These are phyloP conservation scores for Apiotrichum domesticum DNA, from an alignment of 1,284 basidiomycete genomes.

Conservation along the genomic window DNA sequence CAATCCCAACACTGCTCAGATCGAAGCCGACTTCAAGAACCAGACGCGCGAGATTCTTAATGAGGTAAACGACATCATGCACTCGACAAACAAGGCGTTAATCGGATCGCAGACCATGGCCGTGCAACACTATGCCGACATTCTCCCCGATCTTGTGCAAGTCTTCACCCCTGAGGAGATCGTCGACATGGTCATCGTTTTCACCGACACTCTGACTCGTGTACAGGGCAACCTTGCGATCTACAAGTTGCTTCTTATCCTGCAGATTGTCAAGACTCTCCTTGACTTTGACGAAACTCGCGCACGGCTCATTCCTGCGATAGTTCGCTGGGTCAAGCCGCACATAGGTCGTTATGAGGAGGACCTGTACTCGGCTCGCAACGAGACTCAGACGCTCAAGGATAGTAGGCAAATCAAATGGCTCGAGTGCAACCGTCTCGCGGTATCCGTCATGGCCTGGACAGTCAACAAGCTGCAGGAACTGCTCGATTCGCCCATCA, in stretches of 20 bases:
- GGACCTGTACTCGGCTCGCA: slow-evolving; percentile 16
- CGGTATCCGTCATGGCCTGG: slow-evolving; percentile 65
- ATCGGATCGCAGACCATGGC: slow-evolving; percentile 94
- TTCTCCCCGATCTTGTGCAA: slow-evolving; percentile 77
- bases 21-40: slow-evolving; percentile 77
- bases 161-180: slow-evolving; percentile 75
- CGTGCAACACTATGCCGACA: slow-evolving; percentile 87
- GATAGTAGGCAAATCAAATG: slow-evolving; percentile 76
- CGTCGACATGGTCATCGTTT: slow-evolving; percentile 72
- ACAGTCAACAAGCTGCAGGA: slow-evolving; percentile 86
- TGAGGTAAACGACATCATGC: slow-evolving; percentile 86
- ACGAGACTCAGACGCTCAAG: slow-evolving; percentile 44
- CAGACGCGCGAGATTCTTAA: slow-evolving; percentile 69
- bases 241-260: slow-evolving; percentile 89
- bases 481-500: slow-evolving; percentile 63
- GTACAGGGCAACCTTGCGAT: slow-evolving; percentile 79
- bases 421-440: slow-evolving; percentile 79
- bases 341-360: slow-evolving; percentile 83
- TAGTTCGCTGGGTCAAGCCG: slow-evolving; percentile 90
- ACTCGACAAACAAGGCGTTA: slow-evolving; percentile 65
- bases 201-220: slow-evolving; percentile 74
- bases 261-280: slow-evolving; percentile 83
- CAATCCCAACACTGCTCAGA: slow-evolving; percentile 74
- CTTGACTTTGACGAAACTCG: slow-evolving; percentile 79
- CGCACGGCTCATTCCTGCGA: slow-evolving; percentile 73